These are phyloP conservation scores for Olyra latifolia DNA, from an alignment of 176 grass and related monocot species.

Conservation along the genomic window DNA sequence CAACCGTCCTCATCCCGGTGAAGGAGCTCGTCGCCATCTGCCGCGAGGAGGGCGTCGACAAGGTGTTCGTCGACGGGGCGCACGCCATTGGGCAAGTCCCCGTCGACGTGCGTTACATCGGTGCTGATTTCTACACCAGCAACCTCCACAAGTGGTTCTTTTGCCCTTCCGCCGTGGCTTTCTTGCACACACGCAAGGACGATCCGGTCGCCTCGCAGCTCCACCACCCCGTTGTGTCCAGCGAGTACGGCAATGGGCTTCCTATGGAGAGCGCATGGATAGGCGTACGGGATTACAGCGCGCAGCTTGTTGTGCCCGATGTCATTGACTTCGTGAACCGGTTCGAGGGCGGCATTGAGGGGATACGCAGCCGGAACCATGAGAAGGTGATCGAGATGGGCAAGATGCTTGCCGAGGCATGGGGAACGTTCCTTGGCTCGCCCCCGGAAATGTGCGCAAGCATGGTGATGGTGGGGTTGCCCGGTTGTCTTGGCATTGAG, in stretches of 20 bases:
- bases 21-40: constrained; percentile 78
- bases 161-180: constrained; percentile 80
- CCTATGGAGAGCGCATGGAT: constrained; percentile 97
- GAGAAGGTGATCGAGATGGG: constrained; percentile 94
- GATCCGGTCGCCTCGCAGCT: constrained; percentile 42
- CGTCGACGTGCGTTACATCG: constrained; percentile 65
- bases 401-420: constrained; percentile 73
- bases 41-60: constrained; percentile 77
- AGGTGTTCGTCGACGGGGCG: constrained; percentile 76
- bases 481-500: constrained; percentile 51
- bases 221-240: constrained; percentile 92
- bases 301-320: constrained; percentile 81
- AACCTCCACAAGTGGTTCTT: constrained; percentile 99
- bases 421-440: constrained; percentile 75
- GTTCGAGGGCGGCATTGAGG: constrained; percentile 86
- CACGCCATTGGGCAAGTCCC: constrained; percentile 71
- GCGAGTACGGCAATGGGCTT: constrained; percentile 92
- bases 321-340: constrained; percentile 73
- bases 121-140: constrained; percentile 93
- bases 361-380: constrained; percentile 69
- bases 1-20: constrained; percentile 71
- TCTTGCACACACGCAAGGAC: constrained; percentile 70
- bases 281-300: constrained; percentile 81
- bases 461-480: constrained; percentile 95
- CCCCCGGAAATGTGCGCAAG: constrained; percentile 74